Conservation (phyloP, 2,329 filamentous ascomycete species). For the Cladophialophora carrionii region DNA sequence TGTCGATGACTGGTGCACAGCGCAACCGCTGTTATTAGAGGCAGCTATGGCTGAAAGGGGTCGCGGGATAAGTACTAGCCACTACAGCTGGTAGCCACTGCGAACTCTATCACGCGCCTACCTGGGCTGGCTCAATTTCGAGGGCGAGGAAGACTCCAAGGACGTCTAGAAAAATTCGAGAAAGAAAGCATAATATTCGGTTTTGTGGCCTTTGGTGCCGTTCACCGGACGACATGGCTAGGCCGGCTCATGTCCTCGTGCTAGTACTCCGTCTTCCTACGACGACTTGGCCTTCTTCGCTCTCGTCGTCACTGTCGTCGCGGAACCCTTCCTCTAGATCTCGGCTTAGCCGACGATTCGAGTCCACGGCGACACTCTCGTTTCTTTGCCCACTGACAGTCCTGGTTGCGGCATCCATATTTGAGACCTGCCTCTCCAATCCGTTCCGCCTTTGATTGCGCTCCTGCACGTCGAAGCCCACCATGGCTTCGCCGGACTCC, state of each 20-base stretch:
- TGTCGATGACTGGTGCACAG: background rate
- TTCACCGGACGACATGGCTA: background rate
- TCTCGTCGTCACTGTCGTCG: slow-evolving; percentile 71
- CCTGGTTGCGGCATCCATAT: slow-evolving; percentile 38
- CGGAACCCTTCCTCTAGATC: slow-evolving; percentile 78
- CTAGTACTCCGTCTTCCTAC: slow-evolving; percentile 32
- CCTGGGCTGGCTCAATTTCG: background rate
- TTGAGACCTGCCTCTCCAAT: slow-evolving; percentile 44
- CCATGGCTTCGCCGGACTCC: slow-evolving; percentile 63
- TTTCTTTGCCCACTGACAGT: slow-evolving; percentile 24
- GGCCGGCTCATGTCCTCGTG: slow-evolving; percentile 10
- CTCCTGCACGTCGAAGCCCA: slow-evolving; percentile 56
- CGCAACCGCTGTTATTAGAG: background rate
- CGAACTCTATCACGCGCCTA: background rate
- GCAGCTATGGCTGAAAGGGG: background rate
- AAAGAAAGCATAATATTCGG: background rate
- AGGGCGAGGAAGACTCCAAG: background rate
- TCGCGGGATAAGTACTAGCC: background rate
- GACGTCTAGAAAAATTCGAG: background rate
- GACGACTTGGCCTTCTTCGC: slow-evolving; percentile 24
- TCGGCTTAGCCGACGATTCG: slow-evolving; percentile 69
- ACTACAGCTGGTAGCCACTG: background rate
- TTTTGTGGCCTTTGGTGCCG: background rate
- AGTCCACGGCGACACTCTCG: slow-evolving; percentile 42
- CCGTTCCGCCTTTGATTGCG: slow-evolving; percentile 47